Percentiles rank a stretch among this genome's conserved stretches.
phyloP scores from a whole-genome alignment of 345 rosid species.

The Abelmoschus esculentus region DNA sequence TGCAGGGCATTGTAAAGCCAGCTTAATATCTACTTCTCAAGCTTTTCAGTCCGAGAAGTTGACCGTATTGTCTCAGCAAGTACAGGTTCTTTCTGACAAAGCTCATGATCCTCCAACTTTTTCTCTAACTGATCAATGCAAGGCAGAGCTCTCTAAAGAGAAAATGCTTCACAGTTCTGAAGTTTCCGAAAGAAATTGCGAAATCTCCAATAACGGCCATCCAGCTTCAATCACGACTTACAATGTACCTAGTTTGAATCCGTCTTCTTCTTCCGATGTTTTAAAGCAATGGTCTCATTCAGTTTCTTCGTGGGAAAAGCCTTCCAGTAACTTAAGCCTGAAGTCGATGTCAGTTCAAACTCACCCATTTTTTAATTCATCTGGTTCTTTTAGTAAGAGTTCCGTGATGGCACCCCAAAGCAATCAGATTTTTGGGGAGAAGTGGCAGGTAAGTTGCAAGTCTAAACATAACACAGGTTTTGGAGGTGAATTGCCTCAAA shows the following conservation, averaged over 20 bases:
- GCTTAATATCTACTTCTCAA: conserved; percentile 32
- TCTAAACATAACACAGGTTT: conserved; percentile 37
- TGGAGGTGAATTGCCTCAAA: conserved; percentile 39
- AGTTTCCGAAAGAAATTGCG: conserved; percentile 33
- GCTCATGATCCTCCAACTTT: conserved; percentile 33
- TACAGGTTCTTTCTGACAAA: conserved; percentile 33
- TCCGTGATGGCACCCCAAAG: conserved; percentile 39
- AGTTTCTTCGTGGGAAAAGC: conserved; percentile 53
- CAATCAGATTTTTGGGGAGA: conserved; percentile 47
- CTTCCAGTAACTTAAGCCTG: conserved; percentile 28
- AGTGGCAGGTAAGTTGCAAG: conserved; percentile 37
- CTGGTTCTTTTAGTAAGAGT: conserved; percentile 37
- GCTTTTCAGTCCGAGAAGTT: conserved; percentile 30
- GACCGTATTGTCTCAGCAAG: conserved; percentile 38
- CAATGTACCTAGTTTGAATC: conserved; percentile 31
- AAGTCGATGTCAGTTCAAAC: conserved; percentile 42
- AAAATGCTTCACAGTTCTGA: conserved; percentile 36
- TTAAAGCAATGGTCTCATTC: conserved; percentile 48
- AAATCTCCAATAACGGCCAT: conserved; percentile 31
- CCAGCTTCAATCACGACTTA: conserved; percentile 44
- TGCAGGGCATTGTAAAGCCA: conserved; percentile 46
- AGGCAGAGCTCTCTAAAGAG: conserved; percentile 36
- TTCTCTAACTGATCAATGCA: conserved; percentile 41
- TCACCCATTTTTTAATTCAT: conserved; percentile 40
- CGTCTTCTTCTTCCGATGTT: conserved; percentile 31